Base-by-base conservation (phyloP, 192 early-diverging fungal genomes). In the Backusella australiensis region DNA sequence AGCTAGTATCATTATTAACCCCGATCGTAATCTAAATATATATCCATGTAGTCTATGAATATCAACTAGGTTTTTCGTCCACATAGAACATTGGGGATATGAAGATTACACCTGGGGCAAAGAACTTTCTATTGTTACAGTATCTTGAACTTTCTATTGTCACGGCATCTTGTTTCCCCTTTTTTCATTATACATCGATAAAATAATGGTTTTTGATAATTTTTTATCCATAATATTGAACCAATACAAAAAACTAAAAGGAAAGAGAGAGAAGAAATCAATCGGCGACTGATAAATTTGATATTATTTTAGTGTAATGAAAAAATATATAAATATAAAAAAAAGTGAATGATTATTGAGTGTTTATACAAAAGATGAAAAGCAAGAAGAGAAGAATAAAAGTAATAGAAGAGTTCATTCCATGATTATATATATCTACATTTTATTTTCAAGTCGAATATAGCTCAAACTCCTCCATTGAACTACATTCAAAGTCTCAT, bases 251-350 rank as follows among this genome's bases (percentile, higher is more conserved):
- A 63, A 63, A 26, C 23, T 7, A 63, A 63, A 63, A 63, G 56
- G 23, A 63, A 63, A 59, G 26, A 59, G 53, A 23, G 11, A 11
- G 53, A 29, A 63, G 56, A 63, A 63, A 63, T 63, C 56, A 63
- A 63, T 63, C 56, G 56, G 56, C 56, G 56, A 63, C 26, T 63
- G 23, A 63, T 63, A 63, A 21, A 49, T 49, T 63, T 63, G 26
- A 63, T 63, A 63, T 63, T 63, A 29, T 63, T 63, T 63, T 63
- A 63, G 56, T 63, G 56, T 29, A 14, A 23, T 63, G 56, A 29
- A 29, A 63, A 63, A 29, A 12, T 1, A 8, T 23, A n/a, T 63
- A 56, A 26, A 26, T 63, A 63, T 49, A 39, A 49, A 49, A 49
- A 49, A 19, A 17, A 17, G 23, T 63, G 56, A 23, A 63, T 63